Evolutionary conservation across 169 alveolate genomes (phyloP).

Genomic region (Cryptosporidium xiaoi): DNA sequence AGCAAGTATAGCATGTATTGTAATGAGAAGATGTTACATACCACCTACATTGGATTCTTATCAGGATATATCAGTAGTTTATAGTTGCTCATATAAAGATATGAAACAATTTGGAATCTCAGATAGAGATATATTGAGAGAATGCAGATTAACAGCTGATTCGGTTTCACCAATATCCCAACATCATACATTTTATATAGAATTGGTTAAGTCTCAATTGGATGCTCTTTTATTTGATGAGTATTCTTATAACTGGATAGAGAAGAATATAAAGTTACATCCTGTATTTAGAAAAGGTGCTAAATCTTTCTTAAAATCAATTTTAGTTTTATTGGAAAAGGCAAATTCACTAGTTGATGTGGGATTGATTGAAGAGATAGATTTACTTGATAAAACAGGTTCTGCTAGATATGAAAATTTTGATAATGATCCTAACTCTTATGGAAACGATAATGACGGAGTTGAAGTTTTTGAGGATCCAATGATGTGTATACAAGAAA

Average conservation of each 20-base stretch:
- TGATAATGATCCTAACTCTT: not conserved
- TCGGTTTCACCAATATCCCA: slow-evolving; percentile 65
- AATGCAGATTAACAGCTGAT: slow-evolving; percentile 59
- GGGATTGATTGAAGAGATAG: slow-evolving; percentile 56
- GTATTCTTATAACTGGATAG: slow-evolving; percentile 66
- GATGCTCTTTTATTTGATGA: slow-evolving; percentile 63
- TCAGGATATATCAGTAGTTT: slow-evolving; percentile 54
- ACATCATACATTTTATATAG: slow-evolving; percentile 57
- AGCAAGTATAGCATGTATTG: slow-evolving; percentile 43
- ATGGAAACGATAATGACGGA: slow-evolving; percentile 9
- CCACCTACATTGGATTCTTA: slow-evolving; percentile 72
- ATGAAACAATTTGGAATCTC: slow-evolving; percentile 43
- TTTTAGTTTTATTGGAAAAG: slow-evolving; percentile 24
- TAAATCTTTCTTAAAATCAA: slow-evolving; percentile 45
- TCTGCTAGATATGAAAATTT: slow-evolving; percentile 17
- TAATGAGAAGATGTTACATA: slow-evolving; percentile 56
- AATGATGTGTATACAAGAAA: slow-evolving; percentile 67
- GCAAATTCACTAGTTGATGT: slow-evolving; percentile 52
- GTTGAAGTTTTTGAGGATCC: slow-evolving; percentile 65
- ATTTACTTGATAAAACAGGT: slow-evolving; percentile 49
- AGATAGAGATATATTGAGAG: slow-evolving; percentile 62
- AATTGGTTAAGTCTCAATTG: slow-evolving; percentile 49
- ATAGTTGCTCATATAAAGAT: slow-evolving; percentile 49
- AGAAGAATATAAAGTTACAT: slow-evolving; percentile 35
- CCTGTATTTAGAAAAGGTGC: slow-evolving; percentile 61